These are phyloP conservation scores for Claviceps maximensis DNA, from an alignment of 2,329 filamentous ascomycete species.

Conservation along the genomic window DNA sequence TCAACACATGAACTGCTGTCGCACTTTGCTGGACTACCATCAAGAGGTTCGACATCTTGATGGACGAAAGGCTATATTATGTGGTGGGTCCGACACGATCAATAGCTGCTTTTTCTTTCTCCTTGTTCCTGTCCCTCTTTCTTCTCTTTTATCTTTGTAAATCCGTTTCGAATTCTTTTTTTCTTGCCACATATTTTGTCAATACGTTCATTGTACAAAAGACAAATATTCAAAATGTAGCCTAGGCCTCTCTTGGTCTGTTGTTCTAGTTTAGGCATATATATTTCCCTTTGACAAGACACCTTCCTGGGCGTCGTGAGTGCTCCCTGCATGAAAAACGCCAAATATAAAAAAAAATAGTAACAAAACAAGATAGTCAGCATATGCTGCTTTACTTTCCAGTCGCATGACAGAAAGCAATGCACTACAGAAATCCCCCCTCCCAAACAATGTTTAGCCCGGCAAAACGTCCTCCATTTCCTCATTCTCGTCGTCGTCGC, in stretches of 20 bases:
- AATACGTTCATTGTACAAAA: background rate
- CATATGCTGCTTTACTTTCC: no score
- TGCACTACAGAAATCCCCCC: no score
- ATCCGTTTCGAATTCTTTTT: no score
- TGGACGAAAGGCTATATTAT: no score
- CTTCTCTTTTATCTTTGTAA: background rate
- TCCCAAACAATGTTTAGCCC: no score
- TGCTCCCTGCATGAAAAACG: background rate
- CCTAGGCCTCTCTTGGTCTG: constrained; percentile 3
- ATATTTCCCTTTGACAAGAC: background rate
- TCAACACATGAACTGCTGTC: no score
- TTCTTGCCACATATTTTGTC: no score
- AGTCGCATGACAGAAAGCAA: no score
- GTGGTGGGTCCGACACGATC: background rate
- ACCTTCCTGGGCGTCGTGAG: background rate
- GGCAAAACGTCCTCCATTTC: constrained; percentile 68
- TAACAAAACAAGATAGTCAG: background rate
- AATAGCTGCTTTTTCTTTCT: background rate
- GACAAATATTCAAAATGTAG: background rate
- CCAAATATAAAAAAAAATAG: background rate
- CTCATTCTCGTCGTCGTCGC: constrained; percentile 53
- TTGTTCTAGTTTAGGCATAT: constrained; percentile 15
- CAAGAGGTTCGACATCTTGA: no score
- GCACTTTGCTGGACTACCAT: no score
- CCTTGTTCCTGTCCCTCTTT: background rate